Evolutionary conservation across 371 early-diverging fungal species (phyloP), one percentile per base, ranked within the genome.

Genomic region (Funneliformis caledonium): DNA sequence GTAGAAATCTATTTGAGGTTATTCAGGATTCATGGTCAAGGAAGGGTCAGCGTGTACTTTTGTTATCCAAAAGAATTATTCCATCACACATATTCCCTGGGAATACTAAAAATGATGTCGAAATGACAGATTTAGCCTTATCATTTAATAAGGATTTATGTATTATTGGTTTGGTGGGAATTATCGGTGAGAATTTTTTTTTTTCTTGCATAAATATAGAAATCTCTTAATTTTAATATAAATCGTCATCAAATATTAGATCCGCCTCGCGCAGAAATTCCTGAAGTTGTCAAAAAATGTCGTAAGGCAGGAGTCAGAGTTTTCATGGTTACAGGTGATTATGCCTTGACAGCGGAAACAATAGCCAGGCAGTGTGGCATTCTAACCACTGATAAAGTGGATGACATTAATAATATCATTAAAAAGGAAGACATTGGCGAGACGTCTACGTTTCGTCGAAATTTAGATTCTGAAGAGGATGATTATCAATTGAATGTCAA

Each of bases 301-400:
- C 88, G 91, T 74, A 75, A 82, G 12, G 95, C 95, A 9, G 94
- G 94, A 74, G 83, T 93, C 64, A 90, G 93, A 59, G 90, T 94
- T 56, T 89, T 89, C 60, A 94, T 95, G 94, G 93, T 93, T 16
- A 94, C 94, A 11, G 94, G 93, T 73, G 93, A 94, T 82, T 92
- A 89, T 79, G 88, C 90, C 60, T 82, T 87, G 26, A 94, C 93
- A 2, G 94, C 95, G 47, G 90, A 90, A 56, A 89, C 90, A 19
- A 92, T 94, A 50, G 94, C 94, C 72, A 86, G 88, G 12, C 89
- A 91, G 72, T 88, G 93, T 72, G 92, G 92, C 65, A 89, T 94
- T 45, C 88, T 93, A 70, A 83, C 88, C 1, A 50, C 72, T 8
- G 64, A 75, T 12, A 37, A 52, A 33, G 31, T 43, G n/a, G 43